phyloP scores from a whole-genome alignment of 164 flowering plant species.

The Annona squamosa region DNA sequence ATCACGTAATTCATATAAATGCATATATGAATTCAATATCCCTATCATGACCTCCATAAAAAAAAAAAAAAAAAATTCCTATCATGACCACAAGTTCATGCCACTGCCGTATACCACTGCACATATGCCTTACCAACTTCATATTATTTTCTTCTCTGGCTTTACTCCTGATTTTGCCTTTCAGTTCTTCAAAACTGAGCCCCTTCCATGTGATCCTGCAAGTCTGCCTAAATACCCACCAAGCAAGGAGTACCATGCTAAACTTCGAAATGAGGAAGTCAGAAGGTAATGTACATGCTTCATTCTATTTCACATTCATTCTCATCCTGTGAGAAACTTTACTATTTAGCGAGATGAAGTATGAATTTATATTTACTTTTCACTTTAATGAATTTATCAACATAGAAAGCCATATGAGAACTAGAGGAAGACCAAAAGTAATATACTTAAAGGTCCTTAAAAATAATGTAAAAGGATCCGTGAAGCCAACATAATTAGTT shows the following conservation, averaged over 20 bases:
- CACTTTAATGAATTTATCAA: not conserved
- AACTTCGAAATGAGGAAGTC: conserved; percentile 87
- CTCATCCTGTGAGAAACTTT: not conserved
- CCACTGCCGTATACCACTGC: too few relatives aligned
- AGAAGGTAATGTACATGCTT: conserved; percentile 50
- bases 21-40: too few relatives aligned
- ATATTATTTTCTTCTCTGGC: not conserved
- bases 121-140: too few relatives aligned
- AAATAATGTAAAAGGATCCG: too few relatives aligned
- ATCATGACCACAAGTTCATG: too few relatives aligned
- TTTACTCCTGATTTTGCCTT: conserved; percentile 5
- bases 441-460: too few relatives aligned
- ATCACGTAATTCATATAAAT: too few relatives aligned
- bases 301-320: not conserved
- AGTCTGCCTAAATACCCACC: conserved; percentile 96
- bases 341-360: not conserved
- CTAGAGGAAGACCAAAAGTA: too few relatives aligned
- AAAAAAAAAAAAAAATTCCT: too few relatives aligned
- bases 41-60: too few relatives aligned
- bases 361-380: too few relatives aligned
- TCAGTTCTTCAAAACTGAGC: conserved; percentile 78
- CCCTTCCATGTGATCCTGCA: conserved; percentile 90
- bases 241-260: conserved; percentile 93
- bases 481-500: too few relatives aligned
- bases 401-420: not conserved